Evolutionary conservation across 2,329 filamentous ascomycete species (phyloP).

Genomic region (Elsinoe perseae): DNA sequence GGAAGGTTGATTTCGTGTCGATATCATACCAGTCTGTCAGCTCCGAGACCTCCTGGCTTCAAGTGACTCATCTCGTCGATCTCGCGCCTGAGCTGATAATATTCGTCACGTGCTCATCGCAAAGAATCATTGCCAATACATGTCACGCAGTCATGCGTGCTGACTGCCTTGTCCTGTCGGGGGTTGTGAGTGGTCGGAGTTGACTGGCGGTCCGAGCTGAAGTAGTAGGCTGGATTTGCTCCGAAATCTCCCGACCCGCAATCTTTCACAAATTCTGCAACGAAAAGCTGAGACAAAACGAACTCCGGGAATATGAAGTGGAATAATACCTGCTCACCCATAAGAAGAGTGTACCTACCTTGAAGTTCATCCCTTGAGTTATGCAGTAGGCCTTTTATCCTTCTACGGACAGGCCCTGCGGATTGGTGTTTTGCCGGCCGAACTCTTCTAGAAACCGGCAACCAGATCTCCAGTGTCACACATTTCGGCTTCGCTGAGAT

Average conservation of each 20-base stretch:
- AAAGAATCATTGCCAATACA: neutral
- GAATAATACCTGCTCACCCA: neutral
- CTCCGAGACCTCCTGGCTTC: neutral
- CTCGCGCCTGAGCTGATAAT: neutral
- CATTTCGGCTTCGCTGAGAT: too few species aligned
- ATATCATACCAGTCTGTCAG: neutral
- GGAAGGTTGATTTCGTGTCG: neutral
- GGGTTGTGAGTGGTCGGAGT: neutral
- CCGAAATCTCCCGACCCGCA: slow-evolving; percentile 6
- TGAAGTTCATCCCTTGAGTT: neutral
- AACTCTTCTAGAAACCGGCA: too few species aligned
- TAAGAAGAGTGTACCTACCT: neutral
- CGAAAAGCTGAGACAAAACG: slow-evolving; percentile 3
- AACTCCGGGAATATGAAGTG: neutral
- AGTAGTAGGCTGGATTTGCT: neutral
- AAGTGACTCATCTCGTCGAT: neutral
- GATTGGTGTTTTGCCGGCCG: too few species aligned
- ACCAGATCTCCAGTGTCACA: neutral
- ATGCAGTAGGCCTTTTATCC: too few species aligned
- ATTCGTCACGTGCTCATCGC: neutral
- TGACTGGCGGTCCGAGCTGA: slow-evolving; percentile 7
- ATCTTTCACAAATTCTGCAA: slow-evolving; percentile 1
- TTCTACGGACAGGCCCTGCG: too few species aligned
- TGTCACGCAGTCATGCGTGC: neutral
- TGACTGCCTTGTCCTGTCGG: neutral